A percentile compares a stretch with the other conserved stretches of the same genome.
Evolutionary conservation across 2,329 filamentous ascomycete species (phyloP).

Genomic region (Furcasterigmium sp.): DNA sequence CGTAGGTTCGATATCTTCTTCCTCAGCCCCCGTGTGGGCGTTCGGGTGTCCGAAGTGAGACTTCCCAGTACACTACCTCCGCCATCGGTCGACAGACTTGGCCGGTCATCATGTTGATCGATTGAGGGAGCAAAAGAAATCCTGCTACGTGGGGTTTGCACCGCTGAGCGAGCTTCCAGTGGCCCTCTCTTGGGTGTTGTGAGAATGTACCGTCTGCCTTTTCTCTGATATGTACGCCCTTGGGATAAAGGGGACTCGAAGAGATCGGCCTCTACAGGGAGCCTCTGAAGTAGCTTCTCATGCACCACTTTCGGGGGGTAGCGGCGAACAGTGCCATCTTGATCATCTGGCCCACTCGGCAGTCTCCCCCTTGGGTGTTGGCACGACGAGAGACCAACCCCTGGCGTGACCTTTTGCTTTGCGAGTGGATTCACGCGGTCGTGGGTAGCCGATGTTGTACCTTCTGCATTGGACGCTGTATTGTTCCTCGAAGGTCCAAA

Average conservation of each 20-base stretch:
- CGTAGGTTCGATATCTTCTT: conserved; percentile 12
- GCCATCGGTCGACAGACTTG: conserved; percentile 6
- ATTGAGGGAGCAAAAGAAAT: conserved; percentile 10
- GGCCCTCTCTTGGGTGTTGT: neutral
- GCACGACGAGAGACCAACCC: no score
- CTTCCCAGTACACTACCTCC: conserved; percentile 7
- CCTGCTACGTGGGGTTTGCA: no score
- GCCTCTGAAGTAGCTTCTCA: neutral
- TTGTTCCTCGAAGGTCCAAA: no score
- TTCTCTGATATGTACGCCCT: neutral
- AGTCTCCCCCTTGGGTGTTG: no score
- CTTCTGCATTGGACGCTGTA: no score
- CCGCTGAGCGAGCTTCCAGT: no score
- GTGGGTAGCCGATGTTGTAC: no score
- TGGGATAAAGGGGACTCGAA: neutral
- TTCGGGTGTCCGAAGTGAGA: conserved; percentile 6
- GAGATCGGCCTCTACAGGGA: neutral
- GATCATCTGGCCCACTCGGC: neutral
- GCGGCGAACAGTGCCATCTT: neutral
- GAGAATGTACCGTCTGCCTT: conserved; percentile 5
- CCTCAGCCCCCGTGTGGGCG: conserved; percentile 4
- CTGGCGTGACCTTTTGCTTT: no score
- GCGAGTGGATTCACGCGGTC: no score
- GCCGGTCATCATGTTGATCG: conserved; percentile 1
- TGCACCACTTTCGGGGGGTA: neutral